Base-by-base conservation (phyloP, 179 eudicot genomes). In the Nepenthes alata region DNA sequence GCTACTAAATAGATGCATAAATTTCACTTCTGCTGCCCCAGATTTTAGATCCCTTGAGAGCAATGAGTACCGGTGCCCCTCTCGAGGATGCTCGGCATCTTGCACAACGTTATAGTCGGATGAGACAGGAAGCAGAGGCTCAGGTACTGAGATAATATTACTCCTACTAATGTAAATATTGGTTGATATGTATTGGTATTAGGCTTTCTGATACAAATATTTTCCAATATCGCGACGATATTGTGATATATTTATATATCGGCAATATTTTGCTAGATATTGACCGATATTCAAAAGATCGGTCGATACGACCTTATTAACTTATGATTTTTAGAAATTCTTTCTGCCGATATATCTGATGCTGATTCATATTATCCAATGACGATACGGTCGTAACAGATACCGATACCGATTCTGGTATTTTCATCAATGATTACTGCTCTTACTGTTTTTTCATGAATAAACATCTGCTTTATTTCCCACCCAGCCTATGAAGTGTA, bases 51-150 rank as follows among this genome's bases (percentile, higher is more conserved):
- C 98, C 98, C 16, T 72, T 91, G 64, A 82, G 91, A 73, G 87
- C 91, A 63, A 86, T 91, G 83, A 72, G 79, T 60, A 64, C 60
- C 13, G 96, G 91, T 57, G 70, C 85, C 65, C 98, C 98, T 53
- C 63, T 91, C 63, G 98, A 91, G 73, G 98, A 91, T 80, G 98
- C 96, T 65, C 95, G 96, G 35, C 96, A 91, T 72, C 98, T 91
- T 71, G 98, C 96, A 63, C 96, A 91, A 67, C 86, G 96, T 36
- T 91, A 89, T 71, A 86, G 95, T 77, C 79, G 82, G 74, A 91
- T 91, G 98, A 84, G 96, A 75, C 98, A 91, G 74, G 98, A 91
- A 73, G 98, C 98, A 47, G 98, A 91, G 81, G 62, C 80, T 45
- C 95, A 84, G 86, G 96, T 91, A 77, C 72, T 63, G 63, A 52